Evolutionary conservation across 1,284 basidiomycete genomes (phyloP).

Genomic region (Crepidotus sp.): DNA sequence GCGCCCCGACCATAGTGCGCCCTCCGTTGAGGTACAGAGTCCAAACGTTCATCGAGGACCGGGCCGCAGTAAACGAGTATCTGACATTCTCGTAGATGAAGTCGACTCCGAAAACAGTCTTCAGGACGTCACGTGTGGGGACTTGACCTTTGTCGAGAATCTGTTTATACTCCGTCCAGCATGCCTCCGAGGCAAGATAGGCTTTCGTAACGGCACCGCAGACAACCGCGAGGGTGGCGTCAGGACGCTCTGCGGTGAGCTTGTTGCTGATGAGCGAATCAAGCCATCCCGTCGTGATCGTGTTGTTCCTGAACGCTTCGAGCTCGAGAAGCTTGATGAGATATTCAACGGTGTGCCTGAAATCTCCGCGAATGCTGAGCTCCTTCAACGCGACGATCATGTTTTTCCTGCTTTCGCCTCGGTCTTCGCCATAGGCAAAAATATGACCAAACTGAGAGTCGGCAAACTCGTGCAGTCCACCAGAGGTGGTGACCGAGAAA

Average conservation of each 20-base stretch:
- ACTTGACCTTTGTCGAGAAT: constrained; percentile 98
- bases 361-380: constrained; percentile 97
- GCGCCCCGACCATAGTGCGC: constrained; percentile 80
- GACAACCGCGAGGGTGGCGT: constrained; percentile 86
- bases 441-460: constrained; percentile 99
- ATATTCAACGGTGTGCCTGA: constrained; percentile 98
- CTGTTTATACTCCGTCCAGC: constrained; percentile 89
- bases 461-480: constrained; percentile 97
- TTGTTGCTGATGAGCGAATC: constrained; percentile 95
- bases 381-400: constrained; percentile 99
- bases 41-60: constrained; percentile 84
- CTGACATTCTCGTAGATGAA: constrained; percentile 97
- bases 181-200: constrained; percentile 82
- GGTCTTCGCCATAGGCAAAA: constrained; percentile 97
- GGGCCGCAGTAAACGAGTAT: constrained; percentile 94
- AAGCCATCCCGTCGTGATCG: constrained; percentile 97
- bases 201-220: constrained; percentile 98
- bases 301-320: constrained; percentile 95
- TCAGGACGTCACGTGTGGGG: constrained; percentile 87
- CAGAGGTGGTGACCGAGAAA: constrained; percentile 94
- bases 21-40: constrained; percentile 96
- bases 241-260: constrained; percentile 94
- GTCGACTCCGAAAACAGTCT: constrained; percentile 95
- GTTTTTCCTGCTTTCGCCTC: constrained; percentile 93
- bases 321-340: constrained; percentile 96